Evolutionary conservation across 108 stramenopile genomes (phyloP).

Genomic region (Seminavis robusta): DNA sequence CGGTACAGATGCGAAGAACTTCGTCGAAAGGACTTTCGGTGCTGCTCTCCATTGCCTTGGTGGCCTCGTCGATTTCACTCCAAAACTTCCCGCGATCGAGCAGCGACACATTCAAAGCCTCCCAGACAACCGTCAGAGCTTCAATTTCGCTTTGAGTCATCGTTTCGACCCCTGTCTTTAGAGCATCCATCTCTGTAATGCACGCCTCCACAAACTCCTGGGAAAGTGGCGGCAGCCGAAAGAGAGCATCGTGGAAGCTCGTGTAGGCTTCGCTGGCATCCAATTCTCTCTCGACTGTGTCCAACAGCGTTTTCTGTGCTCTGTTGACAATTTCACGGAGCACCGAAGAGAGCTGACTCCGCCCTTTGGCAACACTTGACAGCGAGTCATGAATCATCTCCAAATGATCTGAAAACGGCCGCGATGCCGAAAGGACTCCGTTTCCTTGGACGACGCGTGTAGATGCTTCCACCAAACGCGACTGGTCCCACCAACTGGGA

Average conservation of each 20-base stretch:
- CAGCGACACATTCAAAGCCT: constrained; percentile 59
- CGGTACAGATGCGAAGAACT: constrained; percentile 1
- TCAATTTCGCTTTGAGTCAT: constrained; percentile 84
- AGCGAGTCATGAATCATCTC: constrained; percentile 25
- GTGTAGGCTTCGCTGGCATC: constrained; percentile 67
- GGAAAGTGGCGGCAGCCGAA: constrained; percentile 68
- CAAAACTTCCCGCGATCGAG: constrained; percentile 66
- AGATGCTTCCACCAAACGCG: constrained; percentile 10
- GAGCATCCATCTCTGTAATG: constrained; percentile 72
- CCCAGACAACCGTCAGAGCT: constrained; percentile 83
- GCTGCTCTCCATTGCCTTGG: constrained; percentile 11
- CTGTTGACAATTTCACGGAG: constrained; percentile 53
- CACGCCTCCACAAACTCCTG: constrained; percentile 68
- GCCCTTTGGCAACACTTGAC: constrained; percentile 32
- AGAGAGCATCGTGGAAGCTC: constrained; percentile 73
- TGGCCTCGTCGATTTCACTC: constrained; percentile 40
- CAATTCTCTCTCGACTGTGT: constrained; percentile 64
- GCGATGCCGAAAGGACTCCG: constrained; percentile 15
- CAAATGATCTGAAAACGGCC: constrained; percentile 46
- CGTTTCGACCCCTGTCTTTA: constrained; percentile 60
- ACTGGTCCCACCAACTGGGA: constrained; percentile 50
- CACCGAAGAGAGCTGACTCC: constrained; percentile 38
- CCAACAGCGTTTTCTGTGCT: constrained; percentile 60
- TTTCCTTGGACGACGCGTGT: constrained; percentile 16
- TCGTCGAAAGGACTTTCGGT: constrained; percentile 35